Evolutionary conservation across 306 rosid species (phyloP).

Genomic region (Rubus idaeus): DNA sequence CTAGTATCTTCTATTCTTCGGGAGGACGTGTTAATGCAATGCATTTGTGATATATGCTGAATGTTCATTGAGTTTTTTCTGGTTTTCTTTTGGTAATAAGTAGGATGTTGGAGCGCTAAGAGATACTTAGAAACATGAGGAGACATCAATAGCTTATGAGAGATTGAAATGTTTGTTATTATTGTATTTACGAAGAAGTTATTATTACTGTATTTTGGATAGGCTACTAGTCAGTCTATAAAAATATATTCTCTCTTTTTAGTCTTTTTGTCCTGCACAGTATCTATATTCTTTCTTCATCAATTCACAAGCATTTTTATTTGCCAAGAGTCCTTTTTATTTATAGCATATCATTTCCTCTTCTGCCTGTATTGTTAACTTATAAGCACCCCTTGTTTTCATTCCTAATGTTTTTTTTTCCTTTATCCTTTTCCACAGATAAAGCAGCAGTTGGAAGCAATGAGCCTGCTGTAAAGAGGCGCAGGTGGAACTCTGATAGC

Average conservation of each 20-base stretch:
- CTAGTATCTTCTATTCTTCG: not conserved
- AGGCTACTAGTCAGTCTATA: not conserved
- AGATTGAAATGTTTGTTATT: not conserved
- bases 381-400: not conserved
- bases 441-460: conserved; percentile 54
- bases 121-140: not conserved
- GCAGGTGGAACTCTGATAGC: conserved; percentile 81
- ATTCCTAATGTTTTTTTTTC: not conserved
- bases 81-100: not conserved
- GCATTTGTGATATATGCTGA: not conserved
- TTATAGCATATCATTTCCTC: not conserved
- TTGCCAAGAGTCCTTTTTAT: not conserved
- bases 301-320: not conserved
- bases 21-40: not conserved
- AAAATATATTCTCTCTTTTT: not conserved
- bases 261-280: not conserved
- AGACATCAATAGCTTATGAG: no score
- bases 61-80: not conserved
- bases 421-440: conserved; percentile 35
- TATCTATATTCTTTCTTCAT: not conserved
- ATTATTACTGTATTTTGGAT: not conserved
- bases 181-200: not conserved
- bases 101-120: not conserved
- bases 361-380: not conserved
- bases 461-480: conserved; percentile 84